Percentiles rank a stretch among this genome's conserved stretches.
Conservation (phyloP, 1,284 basidiomycete genomes). For the Pyrrhoderma noxium region DNA sequence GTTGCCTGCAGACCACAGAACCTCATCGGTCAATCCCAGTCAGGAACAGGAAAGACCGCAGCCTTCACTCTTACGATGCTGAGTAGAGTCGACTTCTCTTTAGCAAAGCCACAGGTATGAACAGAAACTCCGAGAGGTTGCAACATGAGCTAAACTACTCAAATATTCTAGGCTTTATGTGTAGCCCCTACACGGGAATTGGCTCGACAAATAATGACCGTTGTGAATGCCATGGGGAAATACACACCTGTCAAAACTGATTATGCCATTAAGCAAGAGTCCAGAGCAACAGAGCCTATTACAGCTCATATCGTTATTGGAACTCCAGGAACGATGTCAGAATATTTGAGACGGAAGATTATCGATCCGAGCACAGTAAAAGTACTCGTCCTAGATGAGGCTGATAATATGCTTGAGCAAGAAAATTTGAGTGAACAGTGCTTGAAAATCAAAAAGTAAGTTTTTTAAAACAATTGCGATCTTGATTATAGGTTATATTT, state of each 20-base stretch:
- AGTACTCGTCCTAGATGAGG: slow-evolving; percentile 96
- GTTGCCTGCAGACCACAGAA: slow-evolving; percentile 73
- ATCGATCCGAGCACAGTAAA: slow-evolving; percentile 80
- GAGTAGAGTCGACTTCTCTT: slow-evolving; percentile 81
- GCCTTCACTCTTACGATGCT: slow-evolving; percentile 98
- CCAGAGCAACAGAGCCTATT: slow-evolving; percentile 61
- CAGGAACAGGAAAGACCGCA: slow-evolving; percentile 98
- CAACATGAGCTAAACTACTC: not conserved
- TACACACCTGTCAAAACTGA: slow-evolving; percentile 90
- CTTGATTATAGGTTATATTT: not conserved
- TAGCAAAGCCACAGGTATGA: slow-evolving; percentile 78
- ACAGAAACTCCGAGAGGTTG: not conserved
- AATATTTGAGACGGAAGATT: slow-evolving; percentile 68
- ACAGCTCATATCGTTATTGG: slow-evolving; percentile 92
- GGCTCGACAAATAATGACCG: slow-evolving; percentile 95
- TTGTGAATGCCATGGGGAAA: slow-evolving; percentile 91
- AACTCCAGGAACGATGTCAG: slow-evolving; percentile 92
- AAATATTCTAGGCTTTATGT: slow-evolving; percentile 68
- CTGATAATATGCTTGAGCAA: slow-evolving; percentile 97
- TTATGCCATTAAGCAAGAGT: slow-evolving; percentile 89
- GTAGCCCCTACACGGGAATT: slow-evolving; percentile 94
- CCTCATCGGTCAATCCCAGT: slow-evolving; percentile 99
- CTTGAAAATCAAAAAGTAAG: slow-evolving; percentile 88
- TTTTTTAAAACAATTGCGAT: slow-evolving; percentile 13
- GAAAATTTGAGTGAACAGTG: slow-evolving; percentile 97